Conservation (phyloP, 176 grass and related monocot genomes). For the Rhynchospora breviuscula region DNA sequence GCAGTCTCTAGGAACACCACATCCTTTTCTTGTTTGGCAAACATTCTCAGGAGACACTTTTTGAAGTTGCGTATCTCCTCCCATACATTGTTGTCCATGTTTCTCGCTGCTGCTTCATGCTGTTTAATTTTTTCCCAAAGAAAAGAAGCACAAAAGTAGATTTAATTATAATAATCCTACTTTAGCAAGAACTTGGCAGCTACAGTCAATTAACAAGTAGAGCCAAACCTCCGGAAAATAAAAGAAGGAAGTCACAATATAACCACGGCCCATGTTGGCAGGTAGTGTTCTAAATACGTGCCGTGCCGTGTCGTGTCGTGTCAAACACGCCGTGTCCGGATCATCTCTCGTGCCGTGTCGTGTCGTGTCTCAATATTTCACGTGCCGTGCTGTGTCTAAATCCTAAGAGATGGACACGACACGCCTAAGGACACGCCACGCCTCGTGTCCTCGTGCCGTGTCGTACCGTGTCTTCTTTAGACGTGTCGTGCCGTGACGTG, state of each 20-base stretch:
- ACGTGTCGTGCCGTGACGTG: no score
- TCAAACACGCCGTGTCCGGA: no score
- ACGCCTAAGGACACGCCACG: no score
- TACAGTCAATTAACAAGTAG: not conserved
- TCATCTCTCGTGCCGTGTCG: no score
- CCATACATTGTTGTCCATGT: conserved; percentile 73
- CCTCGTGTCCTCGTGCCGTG: no score
- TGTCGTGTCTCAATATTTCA: no score
- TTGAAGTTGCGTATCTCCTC: conserved; percentile 97
- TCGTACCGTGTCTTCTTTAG: no score
- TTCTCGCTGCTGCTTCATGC: conserved; percentile 81
- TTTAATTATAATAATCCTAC: not conserved
- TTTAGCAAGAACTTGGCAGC: not conserved
- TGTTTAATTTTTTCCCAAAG: conserved; percentile 28
- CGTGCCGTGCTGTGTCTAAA: no score
- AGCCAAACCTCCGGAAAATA: conserved; percentile 12
- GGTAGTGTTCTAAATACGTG: no score
- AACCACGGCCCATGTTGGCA: not conserved
- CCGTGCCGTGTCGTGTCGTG: no score
- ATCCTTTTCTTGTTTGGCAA: conserved; percentile 71
- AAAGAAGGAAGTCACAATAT: not conserved
- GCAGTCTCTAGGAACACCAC: conserved; percentile 83
- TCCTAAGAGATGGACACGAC: no score
- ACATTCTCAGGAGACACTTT: conserved; percentile 87
- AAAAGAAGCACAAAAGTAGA: not conserved